Evolutionary conservation across 306 rosid genomes (phyloP).

Genomic region (Sophora flavescens): DNA sequence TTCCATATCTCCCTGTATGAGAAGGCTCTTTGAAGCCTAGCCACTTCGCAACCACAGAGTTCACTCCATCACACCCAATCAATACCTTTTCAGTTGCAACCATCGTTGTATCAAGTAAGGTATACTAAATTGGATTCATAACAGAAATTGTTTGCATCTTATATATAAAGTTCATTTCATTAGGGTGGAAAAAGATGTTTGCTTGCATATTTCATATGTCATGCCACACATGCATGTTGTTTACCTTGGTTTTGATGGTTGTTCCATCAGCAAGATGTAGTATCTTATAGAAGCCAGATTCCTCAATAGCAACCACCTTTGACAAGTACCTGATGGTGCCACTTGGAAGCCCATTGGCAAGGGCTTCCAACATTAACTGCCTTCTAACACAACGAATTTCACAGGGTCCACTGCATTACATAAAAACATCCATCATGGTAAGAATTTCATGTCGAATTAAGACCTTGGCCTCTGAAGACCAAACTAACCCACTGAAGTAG

Average conservation of each 20-base stretch:
- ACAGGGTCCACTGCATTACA: conserved; percentile 40
- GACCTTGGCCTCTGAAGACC: neutral
- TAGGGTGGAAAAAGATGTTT: neutral
- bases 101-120: neutral
- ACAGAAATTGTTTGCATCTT: neutral
- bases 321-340: conserved; percentile 75
- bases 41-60: conserved; percentile 79
- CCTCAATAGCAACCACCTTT: conserved; percentile 74
- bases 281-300: conserved; percentile 63
- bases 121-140: conserved; percentile 11
- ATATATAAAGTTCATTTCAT: neutral
- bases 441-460: conserved; percentile 9
- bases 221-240: neutral
- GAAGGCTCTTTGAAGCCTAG: conserved; percentile 65
- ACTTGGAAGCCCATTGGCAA: conserved; percentile 72
- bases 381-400: conserved; percentile 72
- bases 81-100: conserved; percentile 57
- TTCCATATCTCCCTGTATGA: conserved; percentile 59
- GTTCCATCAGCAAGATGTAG: conserved; percentile 78
- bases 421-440: neutral
- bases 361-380: conserved; percentile 60
- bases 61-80: conserved; percentile 89
- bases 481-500: neutral
- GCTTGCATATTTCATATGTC: neutral
- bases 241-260: conserved; percentile 67